These are phyloP conservation scores for Tolypocladium album DNA, from an alignment of 2,329 filamentous ascomycete species.

Conservation along the genomic window DNA sequence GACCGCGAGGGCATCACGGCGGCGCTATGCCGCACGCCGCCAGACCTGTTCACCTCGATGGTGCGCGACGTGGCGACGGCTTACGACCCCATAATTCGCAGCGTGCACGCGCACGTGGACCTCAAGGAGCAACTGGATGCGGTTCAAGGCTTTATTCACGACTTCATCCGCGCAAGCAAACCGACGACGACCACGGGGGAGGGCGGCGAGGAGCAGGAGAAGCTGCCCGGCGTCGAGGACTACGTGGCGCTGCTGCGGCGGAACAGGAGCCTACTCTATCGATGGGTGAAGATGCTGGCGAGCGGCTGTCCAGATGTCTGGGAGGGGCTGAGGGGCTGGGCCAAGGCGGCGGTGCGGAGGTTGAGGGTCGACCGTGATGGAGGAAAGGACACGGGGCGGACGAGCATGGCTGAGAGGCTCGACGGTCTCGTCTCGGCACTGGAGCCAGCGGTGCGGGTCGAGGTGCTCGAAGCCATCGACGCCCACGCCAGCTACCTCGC, in stretches of 20 bases:
- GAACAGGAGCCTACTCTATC: slow-evolving; percentile 53
- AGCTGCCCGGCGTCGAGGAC: slow-evolving; percentile 56
- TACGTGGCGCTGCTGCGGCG: slow-evolving; percentile 57
- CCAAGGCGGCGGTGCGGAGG: slow-evolving; percentile 42
- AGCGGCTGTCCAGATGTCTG: slow-evolving; percentile 57
- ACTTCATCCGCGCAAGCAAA: slow-evolving; percentile 53
- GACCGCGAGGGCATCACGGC: slow-evolving; percentile 63
- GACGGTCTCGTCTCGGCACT: slow-evolving; percentile 34
- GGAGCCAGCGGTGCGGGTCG: slow-evolving; percentile 29
- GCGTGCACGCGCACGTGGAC: slow-evolving; percentile 61
- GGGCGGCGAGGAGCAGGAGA: slow-evolving; percentile 11
- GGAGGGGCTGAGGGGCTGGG: slow-evolving; percentile 50
- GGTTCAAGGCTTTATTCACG: slow-evolving; percentile 56
- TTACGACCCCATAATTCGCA: slow-evolving; percentile 65
- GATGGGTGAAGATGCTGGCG: slow-evolving; percentile 59
- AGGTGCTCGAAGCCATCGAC: slow-evolving; percentile 43
- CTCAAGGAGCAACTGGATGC: slow-evolving; percentile 58
- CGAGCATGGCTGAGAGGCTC: slow-evolving; percentile 29
- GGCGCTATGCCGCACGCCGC: slow-evolving; percentile 55
- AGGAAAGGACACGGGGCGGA: slow-evolving; percentile 7
- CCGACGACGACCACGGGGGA: slow-evolving; percentile 28
- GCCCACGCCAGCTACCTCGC: slow-evolving; percentile 50
- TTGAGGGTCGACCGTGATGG: slow-evolving; percentile 31
- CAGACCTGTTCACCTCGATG: slow-evolving; percentile 61
- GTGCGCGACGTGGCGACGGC: slow-evolving; percentile 54